Conservation (phyloP, 2,329 filamentous ascomycete species). For the Claviceps sorghi region DNA sequence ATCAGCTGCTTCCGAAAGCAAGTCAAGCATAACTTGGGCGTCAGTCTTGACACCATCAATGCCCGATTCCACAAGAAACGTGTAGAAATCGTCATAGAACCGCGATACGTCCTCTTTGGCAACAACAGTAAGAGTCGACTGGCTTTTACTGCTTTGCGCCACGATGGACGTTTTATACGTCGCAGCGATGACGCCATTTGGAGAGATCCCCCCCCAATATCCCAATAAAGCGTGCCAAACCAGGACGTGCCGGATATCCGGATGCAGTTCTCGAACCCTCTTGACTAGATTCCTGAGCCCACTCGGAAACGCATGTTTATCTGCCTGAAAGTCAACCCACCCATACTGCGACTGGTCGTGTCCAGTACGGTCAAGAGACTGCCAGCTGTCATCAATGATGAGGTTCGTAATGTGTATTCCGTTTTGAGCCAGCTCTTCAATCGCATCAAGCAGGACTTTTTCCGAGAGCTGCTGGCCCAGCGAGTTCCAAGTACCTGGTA, state of each 20-base stretch:
- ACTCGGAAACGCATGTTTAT: conserved; percentile 60
- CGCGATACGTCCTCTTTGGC: conserved; percentile 56
- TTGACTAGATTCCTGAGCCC: conserved; percentile 60
- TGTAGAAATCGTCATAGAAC: conserved; percentile 87
- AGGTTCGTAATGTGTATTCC: conserved; percentile 69
- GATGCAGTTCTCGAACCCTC: conserved; percentile 53
- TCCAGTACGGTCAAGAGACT: conserved; percentile 47
- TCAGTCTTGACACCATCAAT: conserved; percentile 88
- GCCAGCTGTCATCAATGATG: conserved; percentile 97
- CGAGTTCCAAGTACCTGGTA: conserved; percentile 72
- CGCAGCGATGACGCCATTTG: conserved; percentile 56
- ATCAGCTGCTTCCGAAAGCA: conserved; percentile 50
- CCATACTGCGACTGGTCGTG: conserved; percentile 41
- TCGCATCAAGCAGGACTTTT: conserved; percentile 59
- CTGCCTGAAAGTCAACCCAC: conserved; percentile 79
- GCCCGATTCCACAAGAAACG: conserved; percentile 58
- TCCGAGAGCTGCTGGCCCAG: conserved; percentile 73
- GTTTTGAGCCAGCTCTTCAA: conserved; percentile 55
- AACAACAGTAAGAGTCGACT: conserved; percentile 44
- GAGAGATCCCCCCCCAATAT: conserved; percentile 84
- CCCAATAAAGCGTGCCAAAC: conserved; percentile 88
- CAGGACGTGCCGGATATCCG: conserved; percentile 65
- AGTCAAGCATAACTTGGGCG: conserved; percentile 78
- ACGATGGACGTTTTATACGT: conserved; percentile 62
- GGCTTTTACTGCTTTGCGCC: conserved; percentile 38